Base-by-base conservation (phyloP, 345 rosid genomes). In the Heritiera littoralis region DNA sequence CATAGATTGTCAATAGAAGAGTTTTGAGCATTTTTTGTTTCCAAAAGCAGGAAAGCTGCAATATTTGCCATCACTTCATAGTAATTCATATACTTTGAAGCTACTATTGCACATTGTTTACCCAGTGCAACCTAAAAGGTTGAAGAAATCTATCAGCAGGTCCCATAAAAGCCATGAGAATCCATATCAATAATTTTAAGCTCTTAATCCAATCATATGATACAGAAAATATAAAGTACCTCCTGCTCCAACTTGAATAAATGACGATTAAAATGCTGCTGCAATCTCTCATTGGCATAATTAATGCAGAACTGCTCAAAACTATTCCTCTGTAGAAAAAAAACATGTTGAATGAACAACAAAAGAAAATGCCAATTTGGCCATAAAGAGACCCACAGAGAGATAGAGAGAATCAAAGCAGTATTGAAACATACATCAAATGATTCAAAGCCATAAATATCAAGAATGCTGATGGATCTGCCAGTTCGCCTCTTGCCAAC, bases 281-380 rank as follows among this genome's bases (percentile, higher is more conserved):
- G 99, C 86, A 95, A 81, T 87, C 99, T 93, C 89, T 95, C 99
- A 83, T 95, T 95, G 63, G 99, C 99, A 88, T 95, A 95, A 82
- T 95, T 95, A 84, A 95, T 95, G 87, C 99, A 95, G 77, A 95
- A 95, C 83, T 96, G 99, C 90, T 96, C 99, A 84, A 96, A 96
- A 84, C 99, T 96, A 87, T 96, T 96, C 78, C 89, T 92, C 99
- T 96, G 93, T 89, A 86, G 38, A 85, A 77, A 79, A 32, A 77
- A 64, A 65, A 11, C 72, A 80, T 40, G 74, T 64, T 8, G 63
- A 49, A 78, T 84, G 73, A 76, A 20, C 5, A 40, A 54, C 38
- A 41, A 43, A 66, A 77, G 20, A 38, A 61, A 61, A 41, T 66
- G 51, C 54, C 46, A 10, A 28, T 38, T 17, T 20, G 52, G 28